A percentile compares a stretch with the other conserved stretches of the same genome.
Conservation (phyloP, 306 rosid genomes). For the Sicyos edulis region DNA sequence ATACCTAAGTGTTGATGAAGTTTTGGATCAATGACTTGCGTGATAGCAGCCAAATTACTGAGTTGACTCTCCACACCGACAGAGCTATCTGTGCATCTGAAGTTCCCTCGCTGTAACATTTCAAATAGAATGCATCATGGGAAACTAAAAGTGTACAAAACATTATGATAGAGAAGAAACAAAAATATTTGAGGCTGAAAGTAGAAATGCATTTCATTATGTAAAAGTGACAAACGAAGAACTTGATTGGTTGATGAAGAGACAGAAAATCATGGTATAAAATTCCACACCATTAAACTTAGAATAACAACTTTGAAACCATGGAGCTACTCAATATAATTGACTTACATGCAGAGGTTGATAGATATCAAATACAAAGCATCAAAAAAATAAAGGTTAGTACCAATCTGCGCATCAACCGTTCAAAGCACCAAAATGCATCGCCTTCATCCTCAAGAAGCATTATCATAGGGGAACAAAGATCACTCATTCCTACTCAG, state of each 20-base stretch:
- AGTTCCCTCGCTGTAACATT: constrained; percentile 79
- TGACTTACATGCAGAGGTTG: neutral
- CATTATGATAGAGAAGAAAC: constrained; percentile 8
- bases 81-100: constrained; percentile 77
- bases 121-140: constrained; percentile 32
- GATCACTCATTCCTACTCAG: constrained; percentile 95
- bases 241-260: neutral
- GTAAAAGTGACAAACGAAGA: neutral
- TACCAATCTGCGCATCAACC: constrained; percentile 98
- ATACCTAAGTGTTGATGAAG: constrained; percentile 96
- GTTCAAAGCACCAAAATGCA: constrained; percentile 99
- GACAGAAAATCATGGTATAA: neutral
- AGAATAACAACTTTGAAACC: neutral
- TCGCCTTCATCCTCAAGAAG: constrained; percentile 98
- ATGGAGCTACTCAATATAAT: neutral
- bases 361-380: neutral
- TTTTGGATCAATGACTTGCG: constrained; percentile 94
- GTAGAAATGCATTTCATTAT: neutral
- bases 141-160: constrained; percentile 29
- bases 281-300: neutral
- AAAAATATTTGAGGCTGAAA: neutral
- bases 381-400: neutral
- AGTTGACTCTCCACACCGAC: constrained; percentile 91
- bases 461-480: constrained; percentile 94
- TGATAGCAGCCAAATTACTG: constrained; percentile 70